Evolutionary conservation across 495 filamentous ascomycete genomes (phyloP).

Genomic region (Lophium mytilinum): DNA sequence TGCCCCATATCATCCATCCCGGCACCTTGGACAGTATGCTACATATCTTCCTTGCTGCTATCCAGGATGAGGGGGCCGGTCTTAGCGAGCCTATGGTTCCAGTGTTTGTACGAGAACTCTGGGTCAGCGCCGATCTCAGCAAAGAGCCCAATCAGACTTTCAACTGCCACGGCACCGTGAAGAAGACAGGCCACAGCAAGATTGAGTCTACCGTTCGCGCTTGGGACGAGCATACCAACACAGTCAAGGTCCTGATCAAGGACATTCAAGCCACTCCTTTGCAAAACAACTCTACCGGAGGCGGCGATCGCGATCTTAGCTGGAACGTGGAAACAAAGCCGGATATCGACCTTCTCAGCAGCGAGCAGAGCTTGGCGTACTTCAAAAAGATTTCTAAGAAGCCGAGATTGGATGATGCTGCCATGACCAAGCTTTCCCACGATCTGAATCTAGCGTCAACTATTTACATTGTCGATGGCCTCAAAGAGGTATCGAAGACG

Average conservation of each 20-base stretch:
- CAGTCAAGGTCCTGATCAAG: neutral
- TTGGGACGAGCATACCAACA: neutral
- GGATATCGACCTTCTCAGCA: neutral
- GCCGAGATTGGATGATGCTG: neutral
- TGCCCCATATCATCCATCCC: slow-evolving; percentile 42
- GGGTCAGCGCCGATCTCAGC: neutral
- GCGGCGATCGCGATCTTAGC: neutral
- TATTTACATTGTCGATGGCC: neutral
- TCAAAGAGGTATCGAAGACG: neutral
- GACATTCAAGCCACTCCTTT: neutral
- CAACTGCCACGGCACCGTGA: neutral
- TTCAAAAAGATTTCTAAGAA: neutral
- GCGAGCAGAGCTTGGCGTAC: neutral
- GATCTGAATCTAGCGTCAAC: neutral
- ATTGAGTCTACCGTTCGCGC: neutral
- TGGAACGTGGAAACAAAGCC: neutral
- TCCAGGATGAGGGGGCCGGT: neutral
- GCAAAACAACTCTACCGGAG: neutral
- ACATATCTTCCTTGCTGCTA: slow-evolving; percentile 1
- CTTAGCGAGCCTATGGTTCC: neutral
- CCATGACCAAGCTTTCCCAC: neutral
- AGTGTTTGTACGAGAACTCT: neutral
- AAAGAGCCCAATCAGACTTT: neutral
- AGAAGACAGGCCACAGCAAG: neutral
- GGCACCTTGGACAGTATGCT: slow-evolving; percentile 35